Base-by-base conservation (phyloP, 495 filamentous ascomycete species). In the Cladorrhinum samala region DNA sequence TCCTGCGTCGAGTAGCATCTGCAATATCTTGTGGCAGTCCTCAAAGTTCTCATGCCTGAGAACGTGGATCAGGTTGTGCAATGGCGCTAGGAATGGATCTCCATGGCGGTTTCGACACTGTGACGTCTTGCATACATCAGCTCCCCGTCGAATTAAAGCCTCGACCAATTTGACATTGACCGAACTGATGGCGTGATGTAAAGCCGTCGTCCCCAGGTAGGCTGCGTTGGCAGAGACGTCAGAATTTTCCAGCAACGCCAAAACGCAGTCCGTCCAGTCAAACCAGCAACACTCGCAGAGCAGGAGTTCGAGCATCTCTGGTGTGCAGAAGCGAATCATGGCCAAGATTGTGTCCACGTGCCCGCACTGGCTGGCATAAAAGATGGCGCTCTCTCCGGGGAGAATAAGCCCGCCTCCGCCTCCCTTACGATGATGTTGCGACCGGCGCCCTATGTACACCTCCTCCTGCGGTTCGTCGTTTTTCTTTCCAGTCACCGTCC, bases 321-420 rank as follows among this genome's bases (percentile, higher is more conserved):
- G 16, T 13, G 24, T 25, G 43, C 43, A 46, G 36, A 46, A 60
- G 18, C 53, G 54, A 19, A 63, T 54, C 50, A 63, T 53, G 17
- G 55, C 58, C 16, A 20, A 14, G 1, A 63, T 25, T 11, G 57
- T 41, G 25, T 66, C 60, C 6, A 44, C 37, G 20, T 50, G 47
- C 8, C 63, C 63, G 27, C 24, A 17, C 23, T 54, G 2, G 24
- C 54, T 54, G 27, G 52, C 54, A 46, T 66, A 66, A 19, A 50
- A 45, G 11, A 66, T 49, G 30, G 60, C 54, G 24, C 44, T 46
- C 14, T 60, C 21, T 38, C 57, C 55, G 11, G 24, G 52, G 5
- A 27, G n/a, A n/a, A n/a, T 58, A 18, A 45, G 41, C 13, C 13
- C 8, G 9, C 47, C 39, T n/a, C 55, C 49, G 13, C 49, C 55